Base-by-base conservation (phyloP, 352 stramenopile genomes). In the Pythium aristosporum region DNA sequence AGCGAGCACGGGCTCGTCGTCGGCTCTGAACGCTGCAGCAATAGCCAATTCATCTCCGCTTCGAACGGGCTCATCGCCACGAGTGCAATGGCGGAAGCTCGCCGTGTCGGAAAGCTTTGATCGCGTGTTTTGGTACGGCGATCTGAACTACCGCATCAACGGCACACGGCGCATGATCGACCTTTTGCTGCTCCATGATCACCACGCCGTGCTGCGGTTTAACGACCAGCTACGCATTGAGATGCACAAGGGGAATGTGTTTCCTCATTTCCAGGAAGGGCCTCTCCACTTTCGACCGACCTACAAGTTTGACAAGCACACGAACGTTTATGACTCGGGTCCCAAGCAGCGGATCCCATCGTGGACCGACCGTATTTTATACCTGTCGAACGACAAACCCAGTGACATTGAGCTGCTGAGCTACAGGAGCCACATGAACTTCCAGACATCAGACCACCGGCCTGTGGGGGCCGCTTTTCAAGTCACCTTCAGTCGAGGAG, bases 291-390 rank as follows among this genome's bases (percentile, higher is more conserved):
- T 99, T 63, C 77, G 81, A 15, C 96, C 96, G 9, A 98, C 96
- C 15, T 99, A 98, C 75, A 98, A 98, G 71, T 98, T 98, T 68
- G 95, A 98, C 78, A 98, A 97, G 63, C 79, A 72, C 52, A 88
- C 73, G 41, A 85, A 96, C 67, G 63, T 77, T 16, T 98, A 98
- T 72, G 96, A 99, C 70, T 96, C 92, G 51, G 98, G 91, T 3
- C 69, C 89, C 20, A 99, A 98, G 76, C 89, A 96, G 70, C 82
- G 96, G 21, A 94, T 98, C 50, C 96, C 94, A 37, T 96, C 94
- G 15, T 99, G 93, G 94, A 98, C 96, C n/a, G 96, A 99, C 76
- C 81, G 96, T 20, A 89, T 99, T 32, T 66, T 99, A 12, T 94
- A 81, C 48, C 58, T 84, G 25, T 87, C 75, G 18, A 91, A 91